Evolutionary conservation across 2,329 filamentous ascomycete species (phyloP), one percentile per base, ranked within the genome.

Genomic region (Immersiporthe knoxdaviesiana): DNA sequence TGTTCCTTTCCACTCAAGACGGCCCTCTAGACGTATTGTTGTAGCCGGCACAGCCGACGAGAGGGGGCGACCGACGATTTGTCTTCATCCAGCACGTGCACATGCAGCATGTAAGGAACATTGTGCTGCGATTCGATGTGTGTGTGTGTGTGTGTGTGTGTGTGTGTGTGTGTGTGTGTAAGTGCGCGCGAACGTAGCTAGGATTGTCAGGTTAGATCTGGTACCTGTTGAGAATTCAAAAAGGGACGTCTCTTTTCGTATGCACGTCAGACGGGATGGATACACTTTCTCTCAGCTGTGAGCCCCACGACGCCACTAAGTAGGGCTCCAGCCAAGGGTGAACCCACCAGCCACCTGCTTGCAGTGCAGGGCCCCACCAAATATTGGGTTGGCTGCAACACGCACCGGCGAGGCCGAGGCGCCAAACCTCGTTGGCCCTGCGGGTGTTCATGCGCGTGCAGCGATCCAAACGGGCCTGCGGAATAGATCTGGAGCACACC

Each of bases 321-420:
- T 21, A 10, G 7, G 18, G 56, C 30, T 18, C 18, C 14, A 59
- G 56, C 32, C 56, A 59, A 59, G 56, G 56, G 37, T 37, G 56
- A 21, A 37, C 16, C 56, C 30, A n/a, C 56, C 32, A 59, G 56
- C 56, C 21, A 59, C 56, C 18, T 59, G 56, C 56, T 37, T 37
- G 56, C 56, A 24, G 54, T n/a, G 32, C 30, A 30, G 27, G 18
- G 56, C 30, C 21, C 56, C 56, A 59, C 56, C 56, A 56, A 30
- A 16, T 56, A 18, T 18, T 56, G 52, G 14, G 14, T 56, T 4
- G n/a, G 54, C 18, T 24, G 32, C 56, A 37, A 8, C 21, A 24
- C 32, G 56, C 44, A 21, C 56, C 56, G 56, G 56, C 16, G 18
- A 59, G 56, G 18, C 56, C 56, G 56, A 59, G 56, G 32, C 14